Base-by-base conservation (phyloP, 2,329 filamentous ascomycete species). In the Dactylonectria estremocensis region DNA sequence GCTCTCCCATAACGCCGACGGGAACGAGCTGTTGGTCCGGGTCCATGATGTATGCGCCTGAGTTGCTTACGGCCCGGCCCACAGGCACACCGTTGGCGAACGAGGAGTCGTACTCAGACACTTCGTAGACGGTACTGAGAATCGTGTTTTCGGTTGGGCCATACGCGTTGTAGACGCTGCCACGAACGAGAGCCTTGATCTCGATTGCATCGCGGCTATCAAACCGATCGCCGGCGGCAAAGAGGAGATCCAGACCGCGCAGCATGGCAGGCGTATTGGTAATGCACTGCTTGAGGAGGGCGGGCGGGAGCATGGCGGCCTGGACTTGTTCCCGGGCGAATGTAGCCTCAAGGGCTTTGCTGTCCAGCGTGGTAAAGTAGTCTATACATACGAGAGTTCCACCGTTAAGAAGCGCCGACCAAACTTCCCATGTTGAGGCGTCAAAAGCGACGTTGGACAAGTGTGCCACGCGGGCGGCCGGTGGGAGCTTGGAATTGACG, bases 1-100 rank as follows among this genome's bases (percentile, higher is more conserved):
- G 72, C 52, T 79, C 77, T 0, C 77, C 77, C 5, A 78, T 24
- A 1, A 76, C 73, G 9, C 76, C 76, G 1, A 70, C 33, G 2
- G 77, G 74, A 0, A 77, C 73, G 1, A 77, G 69, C 2, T 61
- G 71, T 14, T 69, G 70, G 1, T 72, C 56, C 4, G 58, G 37
- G 58, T 77, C 74, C 74, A 78, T 74, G 9, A 78, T 60, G 31
- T 69, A 67, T 1, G 72, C 69, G 1, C 70, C 72, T 0, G 73
- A 74, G 56, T 74, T 71, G 60, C 35, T 64, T 40, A 76, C 28
- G 5, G 71, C 59, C 16, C 58, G 53, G 5, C 74, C 74, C 22
- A 74, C 72, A 1, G 74, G 71, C 0, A 74, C 67, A 10, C 72
- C 68, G 18, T 68, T 68, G 20, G 35, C 40, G 13, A 28, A 28